Evolutionary conservation across 768 basidiomycete species (phyloP).

Genomic region (Tubosaeta sp.): DNA sequence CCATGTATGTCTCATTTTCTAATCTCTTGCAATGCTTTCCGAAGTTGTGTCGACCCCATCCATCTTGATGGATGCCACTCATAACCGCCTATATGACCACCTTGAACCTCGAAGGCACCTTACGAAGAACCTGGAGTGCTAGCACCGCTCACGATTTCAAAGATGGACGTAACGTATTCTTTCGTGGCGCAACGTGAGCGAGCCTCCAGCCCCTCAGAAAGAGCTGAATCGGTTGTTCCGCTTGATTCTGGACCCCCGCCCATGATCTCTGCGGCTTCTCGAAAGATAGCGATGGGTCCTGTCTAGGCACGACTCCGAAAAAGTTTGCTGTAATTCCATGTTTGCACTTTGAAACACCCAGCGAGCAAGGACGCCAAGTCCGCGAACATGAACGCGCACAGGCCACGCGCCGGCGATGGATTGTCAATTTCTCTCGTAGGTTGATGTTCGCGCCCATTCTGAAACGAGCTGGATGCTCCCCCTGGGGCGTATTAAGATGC

Average conservation of each 20-base stretch:
- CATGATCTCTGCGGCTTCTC: not conserved
- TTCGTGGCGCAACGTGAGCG: too few relatives aligned
- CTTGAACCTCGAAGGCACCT: too few relatives aligned
- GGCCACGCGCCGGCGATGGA: slow-evolving; percentile 43
- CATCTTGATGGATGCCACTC: too few relatives aligned
- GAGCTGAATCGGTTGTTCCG: too few relatives aligned
- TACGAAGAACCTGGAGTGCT: too few relatives aligned
- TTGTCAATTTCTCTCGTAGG: slow-evolving; percentile 38
- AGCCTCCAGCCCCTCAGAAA: too few relatives aligned
- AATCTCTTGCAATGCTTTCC: slow-evolving; percentile 7
- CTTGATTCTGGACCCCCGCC: not conserved
- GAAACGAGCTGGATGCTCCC: slow-evolving; percentile 21
- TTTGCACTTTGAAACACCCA: slow-evolving; percentile 44
- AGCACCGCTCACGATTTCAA: too few relatives aligned
- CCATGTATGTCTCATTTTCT: not conserved
- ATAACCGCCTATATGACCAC: too few relatives aligned
- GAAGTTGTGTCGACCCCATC: not conserved
- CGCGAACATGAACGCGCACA: slow-evolving; percentile 34
- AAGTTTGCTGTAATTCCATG: slow-evolving; percentile 17
- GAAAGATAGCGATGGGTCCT: too few relatives aligned
- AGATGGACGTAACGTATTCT: too few relatives aligned
- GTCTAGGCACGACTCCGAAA: not conserved
- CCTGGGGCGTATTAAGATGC: slow-evolving; percentile 32
- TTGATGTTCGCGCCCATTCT: slow-evolving; percentile 34
- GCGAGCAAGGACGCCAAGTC: slow-evolving; percentile 40